phyloP scores from a whole-genome alignment of 2,329 filamentous ascomycete genomes.

The Alternaria sp. region DNA sequence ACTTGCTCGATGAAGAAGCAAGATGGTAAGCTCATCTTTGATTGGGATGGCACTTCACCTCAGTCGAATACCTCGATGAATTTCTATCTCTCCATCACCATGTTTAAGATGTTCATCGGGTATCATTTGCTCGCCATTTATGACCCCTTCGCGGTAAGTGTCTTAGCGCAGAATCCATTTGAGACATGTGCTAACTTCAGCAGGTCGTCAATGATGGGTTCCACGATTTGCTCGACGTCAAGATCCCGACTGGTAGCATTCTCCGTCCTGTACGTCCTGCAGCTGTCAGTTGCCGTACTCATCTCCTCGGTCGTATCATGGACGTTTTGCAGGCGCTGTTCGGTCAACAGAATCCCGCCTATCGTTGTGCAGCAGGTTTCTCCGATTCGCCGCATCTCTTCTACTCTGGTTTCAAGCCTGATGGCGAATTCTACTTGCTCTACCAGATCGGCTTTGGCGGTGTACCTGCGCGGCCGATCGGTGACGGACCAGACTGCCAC shows the following conservation, averaged over 20 bases:
- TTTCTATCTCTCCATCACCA: constrained; percentile 59
- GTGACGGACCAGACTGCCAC: constrained; percentile 61
- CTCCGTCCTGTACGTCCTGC: constrained; percentile 59
- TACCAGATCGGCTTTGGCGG: constrained; percentile 63
- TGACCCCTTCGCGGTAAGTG: constrained; percentile 54
- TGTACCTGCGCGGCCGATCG: constrained; percentile 58
- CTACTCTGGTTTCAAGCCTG: constrained; percentile 60
- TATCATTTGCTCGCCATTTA: constrained; percentile 60
- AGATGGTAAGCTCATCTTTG: constrained; percentile 56
- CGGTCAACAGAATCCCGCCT: constrained; percentile 57
- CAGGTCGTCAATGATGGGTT: constrained; percentile 60
- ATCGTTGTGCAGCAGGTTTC: constrained; percentile 61
- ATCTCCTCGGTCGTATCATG: constrained; percentile 59
- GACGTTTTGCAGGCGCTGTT: constrained; percentile 62
- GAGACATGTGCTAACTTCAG: neutral
- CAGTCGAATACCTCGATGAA: constrained; percentile 60
- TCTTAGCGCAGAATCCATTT: neutral
- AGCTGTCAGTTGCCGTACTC: constrained; percentile 59
- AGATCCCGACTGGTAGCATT: constrained; percentile 57
- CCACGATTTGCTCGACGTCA: constrained; percentile 60
- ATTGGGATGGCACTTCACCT: constrained; percentile 60
- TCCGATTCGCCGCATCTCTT: constrained; percentile 62
- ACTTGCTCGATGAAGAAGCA: constrained; percentile 59
- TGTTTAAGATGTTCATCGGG: constrained; percentile 63
- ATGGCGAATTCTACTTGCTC: constrained; percentile 60